Base-by-base conservation (phyloP, 495 filamentous ascomycete genomes). In the Daldinia grandis region DNA sequence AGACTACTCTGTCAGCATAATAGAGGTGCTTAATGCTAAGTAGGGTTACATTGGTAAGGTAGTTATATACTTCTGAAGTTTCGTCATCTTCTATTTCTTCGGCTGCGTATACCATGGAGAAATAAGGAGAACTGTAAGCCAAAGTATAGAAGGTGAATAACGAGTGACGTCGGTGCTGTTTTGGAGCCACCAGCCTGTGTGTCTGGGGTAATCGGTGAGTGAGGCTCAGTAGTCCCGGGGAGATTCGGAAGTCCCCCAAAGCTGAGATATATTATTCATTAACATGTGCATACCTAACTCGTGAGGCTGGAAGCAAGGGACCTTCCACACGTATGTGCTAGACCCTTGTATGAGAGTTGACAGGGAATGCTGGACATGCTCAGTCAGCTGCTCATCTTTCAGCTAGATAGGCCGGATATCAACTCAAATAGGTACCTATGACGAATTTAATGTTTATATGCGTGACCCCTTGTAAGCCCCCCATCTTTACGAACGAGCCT, bases 141-240 rank as follows among this genome's bases (percentile, higher is more conserved):
- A 47, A 47, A 21, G 42, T 9, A 6, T 10, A 47, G 42, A 21
- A 47, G 10, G 17, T 12, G 19, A 40, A 50, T 19, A 49, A 28
- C n/a, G 54, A 33, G 10, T 37, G 5, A 21, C 38, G 62, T 38
- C 25, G 53, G 33, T 8, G 38, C 24, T 56, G 21, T 51, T 50
- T 31, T 17, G 51, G 21, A 50, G 44, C 28, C 7, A 24, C 53
- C 44, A 55, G 44, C 15, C 38, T 33, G 33, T 24, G 53, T 24
- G 15, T 31, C 62, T 65, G 62, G 50, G 60, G 37, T 62, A 53
- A 58, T 66, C 65, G 70, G 58, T 42, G 61, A 69, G 54, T 61
- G 64, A 57, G 54, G 25, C 14, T 61, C 30, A 35, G 21, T 44
- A 66, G 61, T 55, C 15, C 40, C 27, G 56, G 38, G 49, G 25